Base-by-base conservation (phyloP, 208 protist genomes). In the Trypanosoma scelopori region DNA sequence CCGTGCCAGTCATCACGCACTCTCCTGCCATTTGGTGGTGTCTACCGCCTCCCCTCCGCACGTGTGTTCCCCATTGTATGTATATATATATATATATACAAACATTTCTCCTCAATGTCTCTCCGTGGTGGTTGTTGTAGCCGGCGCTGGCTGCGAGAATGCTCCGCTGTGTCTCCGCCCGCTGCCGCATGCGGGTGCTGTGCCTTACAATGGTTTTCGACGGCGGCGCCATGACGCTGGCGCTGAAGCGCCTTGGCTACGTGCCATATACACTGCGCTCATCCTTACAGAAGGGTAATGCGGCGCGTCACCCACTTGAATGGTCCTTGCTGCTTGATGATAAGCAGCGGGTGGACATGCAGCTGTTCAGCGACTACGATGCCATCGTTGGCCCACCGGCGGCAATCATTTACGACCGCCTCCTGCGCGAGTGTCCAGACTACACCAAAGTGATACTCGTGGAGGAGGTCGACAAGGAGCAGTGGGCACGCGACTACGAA, bases 371-470 rank as follows among this genome's bases (percentile, higher is more conserved):
- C 15, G 71, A 86, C 55, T 83, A 82, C 55, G 87, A 93, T 48
- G 47, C 63, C 28, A 65, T 88, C 27, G 75, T 89, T 7, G 83
- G 87, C 12, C 87, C 84, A 9, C 87, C 83, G 0, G 76, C 71
- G 6, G 57, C 78, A 27, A 67, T 82, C 49, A 30, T 82, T 47
- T 89, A 90, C 69, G 74, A 81, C 45, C 35, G 59, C n/a, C 74
- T 93, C 41, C 64, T 93, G 37, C 53, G 69, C 3, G 74, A 81
- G 32, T 87, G 81, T 27, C 84, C 87, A 27, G 37, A 55, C 22
- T 93, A 85, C 69, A 93, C 87, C 23, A 93, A 93, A 69, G 81
- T 93, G 0, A 76, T 93, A 12, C 69, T 93, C 1, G 84, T 91
- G 1, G 80, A 84, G 69, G 79, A 90, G 68, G 25, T 49, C 12